phyloP scores from a whole-genome alignment of 352 stramenopile genomes.

The Phytophthora cryptogea region DNA sequence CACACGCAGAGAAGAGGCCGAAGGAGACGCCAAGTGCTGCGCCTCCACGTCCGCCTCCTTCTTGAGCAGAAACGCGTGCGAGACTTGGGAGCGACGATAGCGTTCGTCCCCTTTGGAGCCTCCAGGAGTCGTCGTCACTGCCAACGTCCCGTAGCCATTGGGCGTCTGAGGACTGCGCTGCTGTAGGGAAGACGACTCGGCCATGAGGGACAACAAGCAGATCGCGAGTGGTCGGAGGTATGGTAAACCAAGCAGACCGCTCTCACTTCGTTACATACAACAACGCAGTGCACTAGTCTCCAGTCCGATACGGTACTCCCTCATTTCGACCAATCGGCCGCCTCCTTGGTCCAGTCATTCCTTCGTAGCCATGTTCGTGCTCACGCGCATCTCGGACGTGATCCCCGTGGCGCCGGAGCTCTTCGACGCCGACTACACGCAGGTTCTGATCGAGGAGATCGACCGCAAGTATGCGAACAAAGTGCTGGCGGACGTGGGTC shows the following conservation, averaged over 20 bases:
- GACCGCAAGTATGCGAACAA: conserved; percentile 93
- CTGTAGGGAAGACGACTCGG: conserved; percentile 17
- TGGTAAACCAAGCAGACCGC: background rate
- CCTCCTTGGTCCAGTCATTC: too few relatives aligned
- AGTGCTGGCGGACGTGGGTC: conserved; percentile 84
- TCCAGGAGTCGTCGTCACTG: conserved; percentile 17
- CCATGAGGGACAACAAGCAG: too few relatives aligned
- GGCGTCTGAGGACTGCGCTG: conserved; percentile 19
- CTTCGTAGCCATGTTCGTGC: conserved; percentile 69
- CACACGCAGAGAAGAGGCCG: conserved; percentile 39
- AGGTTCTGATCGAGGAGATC: conserved; percentile 88
- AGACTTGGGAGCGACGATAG: conserved; percentile 65
- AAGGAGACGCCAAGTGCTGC: conserved; percentile 42
- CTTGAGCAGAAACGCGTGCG: conserved; percentile 69
- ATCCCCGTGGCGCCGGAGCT: conserved; percentile 82
- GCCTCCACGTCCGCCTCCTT: conserved; percentile 55
- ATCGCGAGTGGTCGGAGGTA: conserved; percentile 14
- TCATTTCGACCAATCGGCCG: too few relatives aligned
- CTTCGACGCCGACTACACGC: conserved; percentile 83
- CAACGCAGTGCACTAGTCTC: too few relatives aligned
- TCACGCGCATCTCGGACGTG: conserved; percentile 86
- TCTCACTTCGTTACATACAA: conserved; percentile 1
- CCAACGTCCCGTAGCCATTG: conserved; percentile 30
- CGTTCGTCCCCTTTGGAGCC: conserved; percentile 30
- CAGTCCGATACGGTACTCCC: too few relatives aligned